Evolutionary conservation across 1,284 basidiomycete genomes (phyloP), one percentile per base, ranked within the genome.

Genomic region (Meripilus lineatus): DNA sequence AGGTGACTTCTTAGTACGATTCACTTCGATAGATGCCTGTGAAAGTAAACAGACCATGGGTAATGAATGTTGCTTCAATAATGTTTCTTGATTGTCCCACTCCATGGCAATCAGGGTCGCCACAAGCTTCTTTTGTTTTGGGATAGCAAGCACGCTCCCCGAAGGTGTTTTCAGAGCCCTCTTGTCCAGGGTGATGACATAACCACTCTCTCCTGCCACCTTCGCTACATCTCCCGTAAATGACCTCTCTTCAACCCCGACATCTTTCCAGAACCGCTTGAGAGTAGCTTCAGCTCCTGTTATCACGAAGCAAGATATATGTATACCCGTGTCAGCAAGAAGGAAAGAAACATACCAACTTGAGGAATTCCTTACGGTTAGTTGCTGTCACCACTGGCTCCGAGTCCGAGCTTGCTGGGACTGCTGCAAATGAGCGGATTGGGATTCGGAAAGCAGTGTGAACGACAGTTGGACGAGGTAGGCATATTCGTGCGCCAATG

Each of bases 41-140:
- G 38, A 42, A 33, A 40, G 17, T 34, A 5, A 24, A 65, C 79
- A 51, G 55, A 95, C 94, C 74, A 97, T 79, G 4, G 95, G 94
- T 22, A 99, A 68, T 0, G 93, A 84, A 62, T 96, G 91, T 24
- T 89, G 89, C 65, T 95, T 97, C 51, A 98, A 61, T 1, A 93
- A 60, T 18, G 73, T 81, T 46, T 84, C 82, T 69, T 98, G 95
- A 59, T 89, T 90, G 60, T 96, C 91, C 95, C 95, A 99, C 69
- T 99, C 95, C 47, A 87, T 79, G 8, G 93, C 94, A 52, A 99
- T 85, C 45, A 97, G 74, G 1, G 87, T 74, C 1, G 95, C 93
- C 15, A 89, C 71, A 25, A 95, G 62, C 36, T 72, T 66, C 54
- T 90, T 87, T 46, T 81, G 71, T 30, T 68, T 64, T 0, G 93